Conservation (phyloP, 2,329 filamentous ascomycete genomes). For the Colletotrichum sp. region DNA sequence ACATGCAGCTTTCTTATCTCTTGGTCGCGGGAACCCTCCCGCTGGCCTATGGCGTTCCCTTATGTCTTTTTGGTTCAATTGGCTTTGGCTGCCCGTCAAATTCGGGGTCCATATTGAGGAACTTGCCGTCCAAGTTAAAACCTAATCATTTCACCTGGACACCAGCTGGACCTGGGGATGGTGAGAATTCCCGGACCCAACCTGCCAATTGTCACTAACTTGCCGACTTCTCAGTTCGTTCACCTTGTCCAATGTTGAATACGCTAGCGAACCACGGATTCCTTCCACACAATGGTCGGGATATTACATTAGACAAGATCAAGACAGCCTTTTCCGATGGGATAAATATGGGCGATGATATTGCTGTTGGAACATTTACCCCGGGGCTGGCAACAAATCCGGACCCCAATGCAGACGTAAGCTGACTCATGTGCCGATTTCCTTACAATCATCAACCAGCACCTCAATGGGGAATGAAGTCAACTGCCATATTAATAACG, state of each 20-base stretch:
- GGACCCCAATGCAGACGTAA: conserved; percentile 39
- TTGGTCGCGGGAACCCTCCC: background rate
- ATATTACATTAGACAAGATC: conserved; percentile 42
- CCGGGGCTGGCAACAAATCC: conserved; percentile 45
- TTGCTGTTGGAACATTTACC: conserved; percentile 45
- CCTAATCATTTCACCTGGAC: background rate
- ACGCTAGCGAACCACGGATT: conserved; percentile 55
- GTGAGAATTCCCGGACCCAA: background rate
- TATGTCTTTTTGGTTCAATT: background rate
- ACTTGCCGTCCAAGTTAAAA: background rate
- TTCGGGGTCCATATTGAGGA: background rate
- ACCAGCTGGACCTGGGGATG: background rate
- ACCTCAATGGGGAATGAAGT: fast-evolving
- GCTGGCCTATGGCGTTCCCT: background rate
- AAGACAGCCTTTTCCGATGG: conserved; percentile 41
- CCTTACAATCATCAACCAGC: background rate
- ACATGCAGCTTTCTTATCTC: background rate
- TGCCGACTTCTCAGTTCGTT: conserved; percentile 31
- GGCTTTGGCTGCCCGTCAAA: background rate
- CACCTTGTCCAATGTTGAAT: conserved; percentile 58
- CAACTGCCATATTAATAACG: background rate
- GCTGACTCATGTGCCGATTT: background rate
- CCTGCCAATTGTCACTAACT: background rate
- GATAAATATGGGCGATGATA: conserved; percentile 45
- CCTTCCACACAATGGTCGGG: conserved; percentile 49